Conservation (phyloP, 1,284 basidiomycete species). For the Ceratobasidium sp. region DNA sequence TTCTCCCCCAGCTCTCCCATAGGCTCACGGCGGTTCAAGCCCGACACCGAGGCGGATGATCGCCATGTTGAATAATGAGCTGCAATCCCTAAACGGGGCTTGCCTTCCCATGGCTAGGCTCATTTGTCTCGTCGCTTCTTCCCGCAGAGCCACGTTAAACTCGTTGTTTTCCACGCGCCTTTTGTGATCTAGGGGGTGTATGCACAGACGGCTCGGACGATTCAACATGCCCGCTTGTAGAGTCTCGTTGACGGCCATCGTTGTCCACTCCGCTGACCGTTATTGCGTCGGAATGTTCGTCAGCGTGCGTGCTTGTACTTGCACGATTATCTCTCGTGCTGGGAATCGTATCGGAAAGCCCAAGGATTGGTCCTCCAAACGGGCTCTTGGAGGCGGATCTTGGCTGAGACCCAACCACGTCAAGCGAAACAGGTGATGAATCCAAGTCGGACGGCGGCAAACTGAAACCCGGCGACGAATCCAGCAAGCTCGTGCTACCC, state of each 20-base stretch:
- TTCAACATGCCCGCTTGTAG: background rate
- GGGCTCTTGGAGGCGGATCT: background rate
- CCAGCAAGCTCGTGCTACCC: background rate
- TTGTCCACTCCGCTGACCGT: background rate
- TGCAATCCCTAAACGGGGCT: background rate
- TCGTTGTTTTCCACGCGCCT: constrained; percentile 35
- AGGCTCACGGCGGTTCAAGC: constrained; percentile 7
- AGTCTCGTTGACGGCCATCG: background rate
- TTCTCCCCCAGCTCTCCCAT: background rate
- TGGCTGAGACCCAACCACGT: background rate
- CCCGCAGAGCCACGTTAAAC: constrained; percentile 35
- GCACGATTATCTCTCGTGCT: background rate
- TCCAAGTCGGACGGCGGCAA: constrained; percentile 3
- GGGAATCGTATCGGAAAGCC: background rate
- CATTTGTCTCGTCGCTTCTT: constrained; percentile 9
- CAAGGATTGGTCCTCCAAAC: background rate
- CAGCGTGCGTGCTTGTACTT: background rate
- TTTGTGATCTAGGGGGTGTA: constrained; percentile 30
- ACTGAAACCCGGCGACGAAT: background rate
- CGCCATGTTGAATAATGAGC: constrained; percentile 8
- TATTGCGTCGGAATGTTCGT: too few relatives aligned
- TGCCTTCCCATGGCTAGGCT: constrained; percentile 27
- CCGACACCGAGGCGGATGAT: constrained; percentile 15
- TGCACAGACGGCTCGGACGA: background rate
- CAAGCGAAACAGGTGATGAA: background rate